Evolutionary conservation across 2,329 filamentous ascomycete species (phyloP), one percentile per base, ranked within the genome.

Genomic region (Geosmithia putterillii): DNA sequence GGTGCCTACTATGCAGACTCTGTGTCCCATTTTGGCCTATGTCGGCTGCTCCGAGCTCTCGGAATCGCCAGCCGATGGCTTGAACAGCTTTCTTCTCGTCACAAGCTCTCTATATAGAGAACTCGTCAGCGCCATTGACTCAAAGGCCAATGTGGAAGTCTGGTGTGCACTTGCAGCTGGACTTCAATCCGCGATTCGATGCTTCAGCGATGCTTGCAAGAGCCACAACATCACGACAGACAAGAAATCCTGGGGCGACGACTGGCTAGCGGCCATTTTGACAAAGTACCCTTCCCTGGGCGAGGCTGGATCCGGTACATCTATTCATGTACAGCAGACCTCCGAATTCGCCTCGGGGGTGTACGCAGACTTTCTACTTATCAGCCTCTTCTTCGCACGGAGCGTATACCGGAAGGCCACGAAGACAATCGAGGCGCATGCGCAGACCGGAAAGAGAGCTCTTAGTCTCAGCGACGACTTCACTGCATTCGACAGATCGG

Each of bases 31-130:
- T 2, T 49, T 78, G 3, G 67, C 68, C 3, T 70, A 66, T 43
- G 59, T 76, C 40, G 69, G 69, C 22, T 73, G 69, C 51, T 72
- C 69, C 1, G 57, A 63, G 36, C 46, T 64, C 1, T 60, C 62
- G 1, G 49, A 45, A 2, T 46, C 39, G 8, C 45, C 51, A 3
- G 49, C 50, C 2, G 49, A 52, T 6, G 54, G 57, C 2, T 53
- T 69, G n/a, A 45, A 53, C 14, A 63, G 71, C 46, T 69, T 69
- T 43, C 45, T 70, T 10, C 60, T 57, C 6, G 57, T 69, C 17
- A 51, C 61, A 21, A 54, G 58, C 35, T 52, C 57, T 2, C 47
- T 73, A 5, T 41, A 59, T 20, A 41, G 52, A 40, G 56, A 64
- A 48, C 48, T 73, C 0, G 52, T 58, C 42, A 55, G 53, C 7